Evolutionary conservation across 1,139 yeast species (phyloP).

Genomic region (Pichia sp.): DNA sequence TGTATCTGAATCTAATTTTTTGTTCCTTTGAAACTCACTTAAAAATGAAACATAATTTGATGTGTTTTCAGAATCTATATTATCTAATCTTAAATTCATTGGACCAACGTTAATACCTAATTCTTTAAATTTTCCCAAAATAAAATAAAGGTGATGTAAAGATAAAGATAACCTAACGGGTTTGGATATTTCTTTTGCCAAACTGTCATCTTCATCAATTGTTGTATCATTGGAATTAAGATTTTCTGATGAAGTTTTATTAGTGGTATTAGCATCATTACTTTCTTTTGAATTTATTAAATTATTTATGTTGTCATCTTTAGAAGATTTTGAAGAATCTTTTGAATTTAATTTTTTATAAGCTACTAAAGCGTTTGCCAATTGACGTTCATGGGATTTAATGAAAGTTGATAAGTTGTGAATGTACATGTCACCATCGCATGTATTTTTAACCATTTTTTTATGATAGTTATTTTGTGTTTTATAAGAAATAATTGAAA

Average conservation of each 20-base stretch:
- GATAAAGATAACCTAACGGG: constrained; percentile 54
- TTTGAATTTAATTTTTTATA: constrained; percentile 28
- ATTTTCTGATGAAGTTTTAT: background rate
- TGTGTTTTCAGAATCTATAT: constrained; percentile 50
- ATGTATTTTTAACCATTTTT: constrained; percentile 28
- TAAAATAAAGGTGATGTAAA: constrained; percentile 56
- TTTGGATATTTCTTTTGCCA: constrained; percentile 23
- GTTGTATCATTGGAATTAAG: background rate
- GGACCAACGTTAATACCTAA: constrained; percentile 59
- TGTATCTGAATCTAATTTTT: constrained; percentile 48
- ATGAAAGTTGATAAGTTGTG: constrained; percentile 35
- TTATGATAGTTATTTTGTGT: background rate
- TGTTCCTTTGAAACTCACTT: constrained; percentile 42
- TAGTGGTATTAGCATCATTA: background rate
- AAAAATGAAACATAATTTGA: constrained; percentile 37
- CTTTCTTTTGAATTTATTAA: constrained; percentile 29
- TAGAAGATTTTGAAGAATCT: constrained; percentile 7
- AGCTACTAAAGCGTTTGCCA: constrained; percentile 32
- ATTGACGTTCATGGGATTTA: constrained; percentile 34
- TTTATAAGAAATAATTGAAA: background rate
- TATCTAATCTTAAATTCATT: constrained; percentile 51
- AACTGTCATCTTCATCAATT: constrained; percentile 11
- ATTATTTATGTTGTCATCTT: constrained; percentile 31
- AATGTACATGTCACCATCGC: constrained; percentile 36
- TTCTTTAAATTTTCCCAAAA: constrained; percentile 52